Evolutionary conservation across 2,329 filamentous ascomycete species (phyloP).

Genomic region (Clonostachys sp.): DNA sequence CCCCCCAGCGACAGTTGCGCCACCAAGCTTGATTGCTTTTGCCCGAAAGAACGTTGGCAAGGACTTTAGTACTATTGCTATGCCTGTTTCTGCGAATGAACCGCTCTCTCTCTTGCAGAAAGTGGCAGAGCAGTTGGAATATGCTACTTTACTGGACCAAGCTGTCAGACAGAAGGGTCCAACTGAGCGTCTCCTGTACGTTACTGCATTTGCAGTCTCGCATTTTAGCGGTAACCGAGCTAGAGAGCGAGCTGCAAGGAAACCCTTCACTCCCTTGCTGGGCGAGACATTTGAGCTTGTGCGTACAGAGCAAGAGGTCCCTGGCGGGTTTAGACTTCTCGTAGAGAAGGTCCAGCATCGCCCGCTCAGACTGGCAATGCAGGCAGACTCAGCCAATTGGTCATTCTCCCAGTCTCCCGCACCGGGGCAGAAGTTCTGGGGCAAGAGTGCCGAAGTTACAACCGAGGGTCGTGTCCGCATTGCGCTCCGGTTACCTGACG

Average conservation of each 20-base stretch:
- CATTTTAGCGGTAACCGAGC: slow-evolving; percentile 76
- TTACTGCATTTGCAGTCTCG: slow-evolving; percentile 88
- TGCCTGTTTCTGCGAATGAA: slow-evolving; percentile 96
- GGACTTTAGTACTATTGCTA: slow-evolving; percentile 91
- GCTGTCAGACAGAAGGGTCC: slow-evolving; percentile 59
- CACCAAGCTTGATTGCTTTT: slow-evolving; percentile 90
- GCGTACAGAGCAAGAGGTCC: slow-evolving; percentile 69
- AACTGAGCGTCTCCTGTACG: slow-evolving; percentile 71
- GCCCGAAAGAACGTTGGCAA: slow-evolving; percentile 97
- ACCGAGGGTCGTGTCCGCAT: slow-evolving; percentile 85
- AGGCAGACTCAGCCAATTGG: slow-evolving; percentile 84
- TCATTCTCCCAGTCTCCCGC: slow-evolving; percentile 82
- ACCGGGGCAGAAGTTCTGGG: slow-evolving; percentile 97
- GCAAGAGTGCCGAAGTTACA: slow-evolving; percentile 90
- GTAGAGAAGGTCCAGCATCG: slow-evolving; percentile 94
- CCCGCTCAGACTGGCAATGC: slow-evolving; percentile 87
- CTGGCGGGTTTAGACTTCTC: slow-evolving; percentile 79
- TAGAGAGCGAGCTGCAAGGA: slow-evolving; percentile 88
- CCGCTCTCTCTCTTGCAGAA: slow-evolving; percentile 85
- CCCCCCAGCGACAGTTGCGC: slow-evolving; percentile 68
- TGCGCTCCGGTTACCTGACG: slow-evolving; percentile 61
- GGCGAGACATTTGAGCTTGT: slow-evolving; percentile 95
- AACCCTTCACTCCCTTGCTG: slow-evolving; percentile 95
- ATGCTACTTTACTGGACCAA: slow-evolving; percentile 76
- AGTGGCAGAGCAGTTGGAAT: slow-evolving; percentile 86